Base-by-base conservation (phyloP, 192 early-diverging fungal species). In the Podila horticola region DNA sequence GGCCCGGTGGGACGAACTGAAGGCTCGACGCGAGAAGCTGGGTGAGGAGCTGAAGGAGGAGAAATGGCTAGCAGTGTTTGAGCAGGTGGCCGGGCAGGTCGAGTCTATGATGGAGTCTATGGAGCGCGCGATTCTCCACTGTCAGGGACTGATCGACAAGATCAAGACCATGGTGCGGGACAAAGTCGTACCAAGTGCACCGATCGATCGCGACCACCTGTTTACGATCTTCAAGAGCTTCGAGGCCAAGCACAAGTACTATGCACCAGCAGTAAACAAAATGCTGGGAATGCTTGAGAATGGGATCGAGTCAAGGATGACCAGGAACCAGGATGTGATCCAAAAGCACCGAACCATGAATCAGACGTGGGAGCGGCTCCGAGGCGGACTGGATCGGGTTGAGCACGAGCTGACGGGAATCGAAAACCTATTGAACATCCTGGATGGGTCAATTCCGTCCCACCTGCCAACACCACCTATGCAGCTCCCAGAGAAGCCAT, bases 191-290 rank as follows among this genome's bases (percentile, higher is more conserved):
- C 84, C 79, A 10, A 58, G 66, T 4, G 67, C 76, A 20, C 68
- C 81, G 1, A 70, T 85, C 20, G 86, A 85, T 55, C 69, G 66
- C 26, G 85, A 84, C 30, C 84, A 87, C 33, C 83, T 86, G 28
- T 84, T 84, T 33, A 82, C 84, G 12, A 77, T 85, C 31, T 86
- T 84, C 70, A 90, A 90, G 69, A 85, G 79, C 22, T 90, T 90
- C 60, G 89, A 90, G 33, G 76, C 83, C 11, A 88, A 87, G 70
- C 81, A 86, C 69, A 88, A 88, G 57, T 87, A 88, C 66, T 90
- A 86, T 62, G 77, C 84, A 3, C 87, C 87, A 19, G 79, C 86
- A 4, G 84, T 90, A 49, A 84, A 74, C 67, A 86, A 86, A 64
- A 87, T 90, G 87, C 71, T 90, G 20, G 79, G 74, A 12, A 87